Percentiles rank a stretch among this genome's conserved stretches.
Conservation (phyloP, 345 rosid genomes). For the Eucalyptus lansdowneana region DNA sequence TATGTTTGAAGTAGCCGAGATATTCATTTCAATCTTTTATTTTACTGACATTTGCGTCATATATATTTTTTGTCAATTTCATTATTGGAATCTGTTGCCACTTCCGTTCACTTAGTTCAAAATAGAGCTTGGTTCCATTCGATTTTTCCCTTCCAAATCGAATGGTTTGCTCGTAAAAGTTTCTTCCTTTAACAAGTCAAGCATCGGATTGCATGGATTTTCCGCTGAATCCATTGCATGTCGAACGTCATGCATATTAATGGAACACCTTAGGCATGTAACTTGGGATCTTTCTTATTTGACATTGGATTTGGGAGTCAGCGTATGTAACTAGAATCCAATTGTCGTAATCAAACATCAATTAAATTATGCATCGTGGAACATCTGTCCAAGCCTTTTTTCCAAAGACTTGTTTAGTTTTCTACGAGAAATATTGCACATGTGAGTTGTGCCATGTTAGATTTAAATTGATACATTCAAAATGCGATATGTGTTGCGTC, state of each 20-base stretch:
- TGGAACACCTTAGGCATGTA: not conserved
- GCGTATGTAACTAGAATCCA: not conserved
- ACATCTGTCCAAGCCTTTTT: too few relatives aligned
- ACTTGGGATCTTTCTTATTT: not conserved
- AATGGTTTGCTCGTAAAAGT: not conserved
- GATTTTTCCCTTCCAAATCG: not conserved
- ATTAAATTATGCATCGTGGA: not conserved
- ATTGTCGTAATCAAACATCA: not conserved
- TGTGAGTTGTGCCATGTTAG: too few relatives aligned
- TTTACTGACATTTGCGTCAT: not conserved
- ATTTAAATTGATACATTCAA: too few relatives aligned
- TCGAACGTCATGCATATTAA: accelerated
- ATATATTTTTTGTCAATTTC: not conserved
- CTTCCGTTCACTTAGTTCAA: not conserved
- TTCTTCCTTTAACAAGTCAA: not conserved
- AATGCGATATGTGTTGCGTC: accelerated
- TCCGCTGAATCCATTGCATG: not conserved
- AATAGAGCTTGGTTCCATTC: not conserved
- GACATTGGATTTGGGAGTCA: not conserved
- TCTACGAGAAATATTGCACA: too few relatives aligned
- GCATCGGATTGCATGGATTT: not conserved
- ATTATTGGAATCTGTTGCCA: not conserved
- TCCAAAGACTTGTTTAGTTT: too few relatives aligned
- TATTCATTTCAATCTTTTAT: not conserved
- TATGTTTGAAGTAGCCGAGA: not conserved